phyloP scores from a whole-genome alignment of 2,329 filamentous ascomycete genomes.

The Nakataea oryzae region DNA sequence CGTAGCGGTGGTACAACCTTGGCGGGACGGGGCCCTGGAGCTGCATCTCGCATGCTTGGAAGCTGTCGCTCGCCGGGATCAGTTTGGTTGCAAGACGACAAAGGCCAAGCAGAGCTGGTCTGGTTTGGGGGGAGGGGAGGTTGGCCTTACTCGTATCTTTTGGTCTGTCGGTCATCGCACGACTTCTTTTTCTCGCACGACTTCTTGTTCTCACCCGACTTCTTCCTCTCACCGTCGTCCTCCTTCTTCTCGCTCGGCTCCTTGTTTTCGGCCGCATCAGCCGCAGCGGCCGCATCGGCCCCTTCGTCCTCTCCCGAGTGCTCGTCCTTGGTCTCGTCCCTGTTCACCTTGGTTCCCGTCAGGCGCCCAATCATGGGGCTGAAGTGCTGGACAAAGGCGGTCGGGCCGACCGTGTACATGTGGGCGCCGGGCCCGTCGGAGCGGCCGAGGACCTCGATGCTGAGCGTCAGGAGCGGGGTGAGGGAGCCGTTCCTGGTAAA shows the following conservation, averaged over 20 bases:
- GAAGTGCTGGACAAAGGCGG: conserved; percentile 71
- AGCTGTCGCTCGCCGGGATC: conserved; percentile 37
- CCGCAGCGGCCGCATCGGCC: conserved; percentile 1
- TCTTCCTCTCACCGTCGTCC: conserved; percentile 17
- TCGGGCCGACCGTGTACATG: conserved; percentile 70
- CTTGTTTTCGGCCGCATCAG: too few relatives aligned
- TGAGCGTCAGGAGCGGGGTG: conserved; percentile 60
- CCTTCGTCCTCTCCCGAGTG: conserved; percentile 9
- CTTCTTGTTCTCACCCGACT: conserved; percentile 1
- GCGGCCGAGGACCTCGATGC: conserved; percentile 65
- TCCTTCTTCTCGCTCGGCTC: conserved; percentile 19
- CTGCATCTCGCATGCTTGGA: conserved; percentile 89
- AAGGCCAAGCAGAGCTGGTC: conserved; percentile 1
- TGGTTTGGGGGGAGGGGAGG: too few relatives aligned
- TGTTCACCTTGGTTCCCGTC: conserved; percentile 59
- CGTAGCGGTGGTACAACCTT: conserved; percentile 79
- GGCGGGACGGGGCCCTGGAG: conserved; percentile 72
- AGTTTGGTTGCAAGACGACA: background rate
- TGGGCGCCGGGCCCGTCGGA: conserved; percentile 59
- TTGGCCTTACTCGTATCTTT: conserved; percentile 63
- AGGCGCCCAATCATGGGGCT: conserved; percentile 82
- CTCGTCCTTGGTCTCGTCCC: conserved; percentile 40
- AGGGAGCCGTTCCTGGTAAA: conserved; percentile 53
- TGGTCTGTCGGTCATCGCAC: conserved; percentile 23
- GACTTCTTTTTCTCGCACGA: too few relatives aligned